phyloP scores from a whole-genome alignment of 2,329 filamentous ascomycete genomes.

The Colletotrichum cordylinicola region DNA sequence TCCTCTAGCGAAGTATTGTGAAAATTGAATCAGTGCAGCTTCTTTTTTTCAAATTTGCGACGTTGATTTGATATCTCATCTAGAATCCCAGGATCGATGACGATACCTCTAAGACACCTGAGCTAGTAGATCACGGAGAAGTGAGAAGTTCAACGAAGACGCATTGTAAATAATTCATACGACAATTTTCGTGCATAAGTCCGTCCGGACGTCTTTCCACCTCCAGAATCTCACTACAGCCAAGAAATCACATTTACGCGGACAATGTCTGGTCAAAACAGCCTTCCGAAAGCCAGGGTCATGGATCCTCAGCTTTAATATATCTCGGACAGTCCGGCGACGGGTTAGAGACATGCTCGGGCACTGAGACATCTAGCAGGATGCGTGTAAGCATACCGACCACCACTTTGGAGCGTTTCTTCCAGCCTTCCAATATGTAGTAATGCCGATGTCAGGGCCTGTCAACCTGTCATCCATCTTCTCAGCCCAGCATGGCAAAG shows the following conservation, averaged over 20 bases:
- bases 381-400: not conserved
- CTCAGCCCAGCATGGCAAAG: not conserved
- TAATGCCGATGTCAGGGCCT: not conserved
- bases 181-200: not conserved
- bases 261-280: not conserved
- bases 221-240: not conserved
- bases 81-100: not conserved
- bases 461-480: not conserved
- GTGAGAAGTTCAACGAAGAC: rapidly evolving
- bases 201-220: not conserved
- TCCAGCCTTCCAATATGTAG: not conserved
- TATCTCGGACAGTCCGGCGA: not conserved
- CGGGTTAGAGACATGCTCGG: not conserved
- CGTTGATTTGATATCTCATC: not conserved
- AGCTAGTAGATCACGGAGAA: not conserved
- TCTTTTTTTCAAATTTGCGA: not conserved
- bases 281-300: not conserved
- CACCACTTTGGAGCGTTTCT: not conserved
- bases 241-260: rapidly evolving
- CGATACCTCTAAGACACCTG: not conserved
- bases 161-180: not conserved
- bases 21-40: not conserved
- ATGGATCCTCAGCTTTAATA: not conserved
- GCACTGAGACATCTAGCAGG: not conserved
- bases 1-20: not conserved